phyloP scores from a whole-genome alignment of 1,284 basidiomycete genomes.

The Microstroma glucosiphilum region DNA sequence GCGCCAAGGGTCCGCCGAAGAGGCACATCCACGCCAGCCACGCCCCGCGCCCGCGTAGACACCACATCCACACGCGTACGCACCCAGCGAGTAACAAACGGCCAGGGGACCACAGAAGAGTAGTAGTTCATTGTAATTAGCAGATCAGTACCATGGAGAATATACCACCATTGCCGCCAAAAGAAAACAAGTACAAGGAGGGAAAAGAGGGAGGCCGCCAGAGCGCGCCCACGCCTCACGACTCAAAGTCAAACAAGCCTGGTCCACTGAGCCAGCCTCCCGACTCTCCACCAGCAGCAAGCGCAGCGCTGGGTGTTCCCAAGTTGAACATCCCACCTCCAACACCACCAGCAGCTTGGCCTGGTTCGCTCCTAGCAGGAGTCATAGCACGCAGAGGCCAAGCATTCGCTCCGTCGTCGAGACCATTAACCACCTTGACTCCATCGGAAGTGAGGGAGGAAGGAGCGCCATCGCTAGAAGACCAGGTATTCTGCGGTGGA shows the following conservation, averaged over 20 bases:
- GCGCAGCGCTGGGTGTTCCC: conserved; percentile 2
- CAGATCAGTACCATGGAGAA: no score
- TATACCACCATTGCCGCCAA: no score
- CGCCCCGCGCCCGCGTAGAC: no score
- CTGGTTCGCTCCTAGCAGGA: not conserved
- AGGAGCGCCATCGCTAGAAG: not conserved
- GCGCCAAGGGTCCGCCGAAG: no score
- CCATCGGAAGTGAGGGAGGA: not conserved
- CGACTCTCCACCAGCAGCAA: not conserved
- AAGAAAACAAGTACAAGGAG: no score
- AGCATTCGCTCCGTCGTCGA: not conserved
- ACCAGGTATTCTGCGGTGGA: not conserved
- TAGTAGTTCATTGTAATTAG: no score
- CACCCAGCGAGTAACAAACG: no score
- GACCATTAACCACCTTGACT: not conserved
- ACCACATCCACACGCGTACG: no score
- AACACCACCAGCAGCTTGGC: not conserved
- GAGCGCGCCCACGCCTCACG: not conserved
- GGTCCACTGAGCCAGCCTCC: not conserved
- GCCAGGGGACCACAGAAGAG: no score
- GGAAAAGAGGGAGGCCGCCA: no score
- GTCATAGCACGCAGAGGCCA: not conserved
- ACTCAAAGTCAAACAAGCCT: not conserved
- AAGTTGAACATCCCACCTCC: not conserved
- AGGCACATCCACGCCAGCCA: no score